Evolutionary conservation across 768 basidiomycete genomes (phyloP).

Genomic region (Inosperma sp.): DNA sequence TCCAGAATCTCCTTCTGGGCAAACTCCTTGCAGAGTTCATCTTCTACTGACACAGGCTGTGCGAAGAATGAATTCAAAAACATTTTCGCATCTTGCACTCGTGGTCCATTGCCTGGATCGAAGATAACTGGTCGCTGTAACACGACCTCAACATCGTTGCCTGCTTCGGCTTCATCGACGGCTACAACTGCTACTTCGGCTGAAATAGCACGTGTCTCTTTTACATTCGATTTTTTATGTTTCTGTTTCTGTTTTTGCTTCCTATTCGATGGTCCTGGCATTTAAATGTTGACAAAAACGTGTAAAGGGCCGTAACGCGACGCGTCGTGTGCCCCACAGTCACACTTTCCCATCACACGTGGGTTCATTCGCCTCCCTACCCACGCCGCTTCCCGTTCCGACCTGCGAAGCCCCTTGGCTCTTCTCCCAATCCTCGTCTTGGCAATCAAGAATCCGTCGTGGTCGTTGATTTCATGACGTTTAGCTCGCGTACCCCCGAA

Average conservation of each 20-base stretch:
- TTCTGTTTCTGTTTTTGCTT: slow-evolving; percentile 17
- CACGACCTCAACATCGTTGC: slow-evolving; percentile 14
- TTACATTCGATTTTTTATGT: slow-evolving; percentile 11
- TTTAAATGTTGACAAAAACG: too few relatives aligned
- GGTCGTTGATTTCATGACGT: too few relatives aligned
- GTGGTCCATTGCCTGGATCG: slow-evolving; percentile 76
- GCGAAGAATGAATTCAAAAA: slow-evolving; percentile 71
- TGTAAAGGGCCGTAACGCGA: too few relatives aligned
- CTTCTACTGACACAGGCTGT: slow-evolving; percentile 56
- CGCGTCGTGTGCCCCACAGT: too few relatives aligned
- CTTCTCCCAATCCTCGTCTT: too few relatives aligned
- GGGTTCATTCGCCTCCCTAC: too few relatives aligned
- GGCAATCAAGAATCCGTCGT: too few relatives aligned
- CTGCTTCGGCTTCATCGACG: slow-evolving; percentile 3
- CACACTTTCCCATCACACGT: too few relatives aligned
- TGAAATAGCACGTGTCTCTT: neutral
- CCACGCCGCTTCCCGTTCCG: too few relatives aligned
- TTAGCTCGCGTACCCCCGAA: too few relatives aligned
- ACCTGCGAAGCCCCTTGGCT: too few relatives aligned
- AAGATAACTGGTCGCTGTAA: slow-evolving; percentile 58
- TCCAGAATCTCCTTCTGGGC: slow-evolving; percentile 69
- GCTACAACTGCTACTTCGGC: neutral
- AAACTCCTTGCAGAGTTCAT: slow-evolving; percentile 72
- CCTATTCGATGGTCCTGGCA: slow-evolving; percentile 9
- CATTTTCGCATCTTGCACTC: slow-evolving; percentile 59